Base-by-base conservation (phyloP, 306 rosid genomes). In the Malus orientalis region DNA sequence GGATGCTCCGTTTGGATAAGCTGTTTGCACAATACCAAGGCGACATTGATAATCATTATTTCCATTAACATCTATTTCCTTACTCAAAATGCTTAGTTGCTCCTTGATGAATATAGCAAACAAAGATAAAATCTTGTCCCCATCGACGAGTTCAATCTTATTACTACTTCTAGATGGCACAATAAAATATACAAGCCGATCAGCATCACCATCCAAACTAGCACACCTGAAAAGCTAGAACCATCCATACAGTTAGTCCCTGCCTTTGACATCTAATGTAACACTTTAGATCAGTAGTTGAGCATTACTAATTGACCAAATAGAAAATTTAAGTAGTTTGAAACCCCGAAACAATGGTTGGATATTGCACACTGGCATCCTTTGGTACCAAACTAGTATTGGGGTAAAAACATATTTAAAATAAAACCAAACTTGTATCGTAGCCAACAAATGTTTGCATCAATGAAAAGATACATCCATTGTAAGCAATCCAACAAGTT, bases 161-260 rank as follows among this genome's bases (percentile, higher is more conserved):
- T 67, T 75, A 82, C 82, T 84, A 84, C 86, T 74, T 83, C 77
- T 71, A 29, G 89, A 87, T 74, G 75, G 87, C 53, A 90, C 89
- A 72, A 67, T 79, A 80, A 95, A 95, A 80, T 95, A 95, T 79
- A 95, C 96, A 64, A 92, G 92, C 68, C 97, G 86, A 87, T 95
- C 97, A 19, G 97, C 98, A 85, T 95, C 98, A 80, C 98, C 98
- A 79, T 95, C 98, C 84, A 95, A 89, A 85, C 98, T 95, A 74
- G 89, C 96, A 82, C 97, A 92, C 94, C 98, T 90, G 94, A 80
- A 95, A 89, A 76, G 82, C 87, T 80, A 86, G 88, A 85, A 84
- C 77, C 75, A 83, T 67, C 81, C 76, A 62, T 33, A 47, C 65
- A 75, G 65, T 84, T 74, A 80, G 69, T 47, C 63, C 69, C 67